Conservation (phyloP, 2,329 filamentous ascomycete genomes). For the Fusarium begoniae region DNA sequence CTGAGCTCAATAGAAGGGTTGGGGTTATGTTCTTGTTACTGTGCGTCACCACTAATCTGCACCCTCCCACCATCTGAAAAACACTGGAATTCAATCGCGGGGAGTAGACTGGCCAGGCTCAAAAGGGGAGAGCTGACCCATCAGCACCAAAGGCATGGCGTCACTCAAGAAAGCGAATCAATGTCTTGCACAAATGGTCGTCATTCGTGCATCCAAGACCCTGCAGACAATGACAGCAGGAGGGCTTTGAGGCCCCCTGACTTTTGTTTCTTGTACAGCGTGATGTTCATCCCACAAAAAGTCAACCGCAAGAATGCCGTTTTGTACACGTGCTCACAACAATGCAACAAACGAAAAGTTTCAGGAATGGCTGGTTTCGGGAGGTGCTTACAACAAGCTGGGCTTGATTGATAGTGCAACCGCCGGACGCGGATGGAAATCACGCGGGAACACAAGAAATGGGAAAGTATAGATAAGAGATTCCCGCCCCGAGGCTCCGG, state of each 20-base stretch:
- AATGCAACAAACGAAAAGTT: conserved; percentile 4
- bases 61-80: conserved; percentile 30
- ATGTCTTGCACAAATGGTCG: conserved; percentile 20
- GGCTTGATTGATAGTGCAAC: conserved; percentile 6
- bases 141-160: conserved; percentile 24
- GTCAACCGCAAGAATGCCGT: background rate
- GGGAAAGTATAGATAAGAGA: conserved; percentile 30
- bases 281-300: conserved; percentile 11
- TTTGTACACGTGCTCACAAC: conserved; percentile 18
- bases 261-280: conserved; percentile 14
- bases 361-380: conserved; percentile 7
- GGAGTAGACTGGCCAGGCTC: conserved; percentile 14
- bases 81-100: conserved; percentile 26
- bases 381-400: background rate
- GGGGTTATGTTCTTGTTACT: conserved; percentile 13
- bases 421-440: conserved; percentile 22
- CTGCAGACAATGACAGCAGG: conserved; percentile 29
- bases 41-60: conserved; percentile 29
- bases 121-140: conserved; percentile 25
- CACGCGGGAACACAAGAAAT: background rate
- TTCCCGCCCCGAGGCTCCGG: conserved; percentile 21
- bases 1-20: background rate
- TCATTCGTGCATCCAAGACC: conserved; percentile 26
- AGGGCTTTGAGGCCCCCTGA: conserved; percentile 20
- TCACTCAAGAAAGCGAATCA: conserved; percentile 24